Evolutionary conservation across 192 early-diverging fungal genomes (phyloP), one percentile per base, ranked within the genome.

Genomic region (Jimgerdemannia lactiflua): DNA sequence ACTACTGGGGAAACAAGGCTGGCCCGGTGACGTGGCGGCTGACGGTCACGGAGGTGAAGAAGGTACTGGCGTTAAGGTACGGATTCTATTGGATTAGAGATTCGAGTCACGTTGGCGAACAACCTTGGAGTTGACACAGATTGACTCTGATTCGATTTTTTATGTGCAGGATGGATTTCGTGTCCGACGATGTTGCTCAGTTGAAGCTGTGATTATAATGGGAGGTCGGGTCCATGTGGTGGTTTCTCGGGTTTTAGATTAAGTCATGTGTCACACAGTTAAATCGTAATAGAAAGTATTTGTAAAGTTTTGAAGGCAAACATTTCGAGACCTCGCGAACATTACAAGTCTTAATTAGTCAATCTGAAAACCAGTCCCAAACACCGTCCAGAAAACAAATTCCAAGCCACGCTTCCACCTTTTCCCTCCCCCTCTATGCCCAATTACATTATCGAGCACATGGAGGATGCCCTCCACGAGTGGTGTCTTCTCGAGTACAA

Each of bases 401-500:
- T 29, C 29, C 29, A 29, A 29, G 29, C 29, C 29, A 29, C 49
- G 8, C 49, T 59, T 59, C 6, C 49, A 59, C 49, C 49, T 59
- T 59, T 59, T 14, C 49, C 49, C 49, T 59, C 14, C 49, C 0
- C 2, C 49, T 14, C 14, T 14, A 59, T 59, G 49, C 67, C 67
- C 67, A 89, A 87, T 64, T 94, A 89, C 80, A 91, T 94, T 77
- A 86, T 94, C 65, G 93, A 94, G 77, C 93, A 94, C 76, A 86
- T 94, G 84, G 91, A 94, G 76, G 88, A 88, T 67, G 88, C 78
- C 69, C 84, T 91, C 81, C 88, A 92, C 69, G 91, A 90, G 69
- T 93, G 90, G 90, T 91, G 89, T 76, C 67, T 85, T 42, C 82
- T 94, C 43, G 94, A 95, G 81, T 95, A 95, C 78, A 82, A 85